phyloP scores from a whole-genome alignment of 345 rosid species.

The Brassica nigra region DNA sequence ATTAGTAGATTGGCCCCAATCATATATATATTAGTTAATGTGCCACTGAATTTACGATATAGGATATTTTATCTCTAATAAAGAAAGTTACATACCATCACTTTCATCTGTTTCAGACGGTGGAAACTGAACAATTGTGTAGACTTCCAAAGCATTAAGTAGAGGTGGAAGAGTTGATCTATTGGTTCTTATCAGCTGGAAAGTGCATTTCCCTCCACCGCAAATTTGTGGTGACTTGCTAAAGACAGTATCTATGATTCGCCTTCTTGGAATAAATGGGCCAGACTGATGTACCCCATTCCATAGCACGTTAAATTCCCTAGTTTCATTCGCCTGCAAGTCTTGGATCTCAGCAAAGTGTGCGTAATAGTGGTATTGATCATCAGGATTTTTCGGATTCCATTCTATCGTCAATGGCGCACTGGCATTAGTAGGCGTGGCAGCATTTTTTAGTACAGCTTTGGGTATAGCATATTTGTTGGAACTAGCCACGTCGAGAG shows the following conservation, averaged over 20 bases:
- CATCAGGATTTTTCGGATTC: neutral
- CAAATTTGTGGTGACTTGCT: neutral
- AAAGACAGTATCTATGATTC: neutral
- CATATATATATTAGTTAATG: no score
- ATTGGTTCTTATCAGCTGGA: neutral
- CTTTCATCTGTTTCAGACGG: constrained; percentile 18
- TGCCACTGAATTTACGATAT: no score
- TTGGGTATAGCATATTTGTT: neutral
- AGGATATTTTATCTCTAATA: no score
- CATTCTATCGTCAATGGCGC: neutral
- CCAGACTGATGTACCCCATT: neutral
- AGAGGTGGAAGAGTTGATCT: constrained; percentile 5
- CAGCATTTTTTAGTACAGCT: neutral
- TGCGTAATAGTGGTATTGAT: neutral
- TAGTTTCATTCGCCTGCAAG: constrained; percentile 5
- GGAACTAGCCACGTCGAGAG: neutral
- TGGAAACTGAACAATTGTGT: constrained; percentile 7
- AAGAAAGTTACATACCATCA: constrained; percentile 22
- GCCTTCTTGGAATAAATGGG: neutral
- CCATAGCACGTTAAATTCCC: constrained; percentile 16
- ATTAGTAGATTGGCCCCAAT: no score
- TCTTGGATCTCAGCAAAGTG: constrained; percentile 36
- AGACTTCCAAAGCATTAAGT: neutral
- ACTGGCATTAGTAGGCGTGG: constrained; percentile 25
- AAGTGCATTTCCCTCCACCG: neutral